These are phyloP conservation scores for Dipodascus albidus DNA, from an alignment of 805 yeast species.

Conservation along the genomic window DNA sequence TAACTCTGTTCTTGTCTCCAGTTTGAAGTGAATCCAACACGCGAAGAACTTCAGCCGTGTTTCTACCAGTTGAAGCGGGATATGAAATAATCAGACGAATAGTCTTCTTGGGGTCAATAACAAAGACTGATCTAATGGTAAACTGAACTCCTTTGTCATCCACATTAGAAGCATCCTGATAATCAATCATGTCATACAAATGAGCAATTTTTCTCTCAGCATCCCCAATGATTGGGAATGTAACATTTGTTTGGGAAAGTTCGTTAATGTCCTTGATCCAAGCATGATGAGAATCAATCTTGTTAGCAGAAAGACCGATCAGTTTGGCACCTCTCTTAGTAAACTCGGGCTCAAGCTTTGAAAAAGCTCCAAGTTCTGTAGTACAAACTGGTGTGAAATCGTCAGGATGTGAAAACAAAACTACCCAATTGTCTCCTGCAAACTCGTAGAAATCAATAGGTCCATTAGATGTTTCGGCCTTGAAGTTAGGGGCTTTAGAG, in stretches of 20 bases:
- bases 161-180: conserved; percentile 71
- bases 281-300: conserved; percentile 66
- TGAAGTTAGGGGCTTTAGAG: conserved; percentile 80
- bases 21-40: conserved; percentile 83
- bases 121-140: conserved; percentile 87
- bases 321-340: conserved; percentile 78
- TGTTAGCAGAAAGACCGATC: conserved; percentile 85
- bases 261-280: conserved; percentile 95
- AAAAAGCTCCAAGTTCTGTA: conserved; percentile 92
- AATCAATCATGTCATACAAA: conserved; percentile 79
- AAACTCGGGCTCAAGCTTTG: conserved; percentile 84
- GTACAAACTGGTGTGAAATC: conserved; percentile 97
- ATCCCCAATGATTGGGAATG: conserved; percentile 89
- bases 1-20: conserved; percentile 78
- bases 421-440: conserved; percentile 78
- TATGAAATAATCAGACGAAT: conserved; percentile 79
- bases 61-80: conserved; percentile 94
- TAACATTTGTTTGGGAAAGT: conserved; percentile 60
- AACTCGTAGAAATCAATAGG: conserved; percentile 77
- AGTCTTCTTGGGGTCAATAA: conserved; percentile 87
- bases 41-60: conserved; percentile 87
- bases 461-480: conserved; percentile 75
- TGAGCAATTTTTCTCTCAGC: conserved; percentile 73
- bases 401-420: conserved; percentile 89
- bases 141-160: conserved; percentile 63